Base-by-base conservation (phyloP, 1,284 basidiomycete genomes). In the Marasmius fiardii region DNA sequence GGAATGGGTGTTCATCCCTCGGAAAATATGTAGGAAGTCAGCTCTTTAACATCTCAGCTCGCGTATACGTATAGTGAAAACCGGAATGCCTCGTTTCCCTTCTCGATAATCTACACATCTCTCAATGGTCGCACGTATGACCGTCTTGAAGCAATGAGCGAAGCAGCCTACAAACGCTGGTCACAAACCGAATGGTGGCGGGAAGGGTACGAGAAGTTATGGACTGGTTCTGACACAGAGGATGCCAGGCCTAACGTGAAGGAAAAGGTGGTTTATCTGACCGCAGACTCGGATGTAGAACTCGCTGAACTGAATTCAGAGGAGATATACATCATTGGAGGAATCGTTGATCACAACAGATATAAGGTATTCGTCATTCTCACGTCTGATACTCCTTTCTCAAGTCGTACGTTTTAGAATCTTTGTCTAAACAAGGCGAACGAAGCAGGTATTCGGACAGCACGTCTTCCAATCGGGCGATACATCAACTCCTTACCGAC, bases 301-400 rank as follows among this genome's bases (percentile, higher is more conserved):
- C 75, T 99, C 41, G 74, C 78, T 8, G 85, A 88, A 59, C 80
- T 99, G 49, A 86, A 82, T 56, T 85, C 92, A 60, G 86, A 88
- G 54, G 92, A 95, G 68, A 90, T 87, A 2, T 99, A 99, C 68
- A 86, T 99, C 62, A 95, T 99, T 56, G 97, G 97, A 33, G 97
- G 96, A 14, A 91, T 99, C 61, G 92, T 92, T 58, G 97, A 99
- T 71, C 91, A 91, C 64, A 99, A 99, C 73, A 87, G 96, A 35
- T 92, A 98, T 80, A 99, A 98, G 82, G 94, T 91, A 63, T 55
- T 72, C 61, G 12, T 37, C 28, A 18, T 48, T 53, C 37, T 47
- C 49, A 35, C 55, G 37, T 11, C 50, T 47, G 39, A 33, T 10
- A 49, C 53, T 26, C 37, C 53, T n/a, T 34, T 58, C 35, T 23